Evolutionary conservation across 192 early-diverging fungal species (phyloP).

Genomic region (Obelidium mucronatum): DNA sequence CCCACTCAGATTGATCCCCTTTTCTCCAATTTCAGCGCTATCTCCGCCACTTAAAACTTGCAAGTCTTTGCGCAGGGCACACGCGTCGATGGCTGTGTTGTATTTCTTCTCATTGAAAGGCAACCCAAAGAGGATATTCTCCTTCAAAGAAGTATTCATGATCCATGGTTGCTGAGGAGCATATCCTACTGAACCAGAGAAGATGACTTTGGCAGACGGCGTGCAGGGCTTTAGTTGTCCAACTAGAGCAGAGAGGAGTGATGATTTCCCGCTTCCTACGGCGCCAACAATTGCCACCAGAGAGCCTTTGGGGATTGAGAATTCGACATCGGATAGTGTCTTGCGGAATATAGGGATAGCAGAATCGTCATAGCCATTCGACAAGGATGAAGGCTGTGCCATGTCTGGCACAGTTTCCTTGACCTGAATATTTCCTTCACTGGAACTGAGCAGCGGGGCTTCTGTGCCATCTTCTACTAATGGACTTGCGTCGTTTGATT

Average conservation of each 20-base stretch:
- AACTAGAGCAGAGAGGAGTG: slow-evolving; percentile 46
- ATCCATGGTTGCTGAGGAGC: slow-evolving; percentile 88
- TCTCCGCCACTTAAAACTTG: slow-evolving; percentile 71
- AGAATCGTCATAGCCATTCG: background rate
- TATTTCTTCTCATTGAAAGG: slow-evolving; percentile 69
- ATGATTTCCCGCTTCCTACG: slow-evolving; percentile 49
- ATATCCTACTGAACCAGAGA: slow-evolving; percentile 77
- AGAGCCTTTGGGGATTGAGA: slow-evolving; percentile 42
- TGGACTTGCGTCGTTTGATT: background rate
- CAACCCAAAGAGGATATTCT: slow-evolving; percentile 76
- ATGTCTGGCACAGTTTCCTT: background rate
- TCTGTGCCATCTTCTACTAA: background rate
- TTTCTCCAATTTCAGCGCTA: slow-evolving; percentile 61
- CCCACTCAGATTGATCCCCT: slow-evolving; percentile 60
- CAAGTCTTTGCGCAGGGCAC: slow-evolving; percentile 76
- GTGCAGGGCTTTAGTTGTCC: slow-evolving; percentile 43
- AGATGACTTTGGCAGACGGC: slow-evolving; percentile 53
- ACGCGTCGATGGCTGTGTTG: slow-evolving; percentile 67
- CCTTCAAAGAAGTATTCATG: slow-evolving; percentile 64
- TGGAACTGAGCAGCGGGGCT: background rate
- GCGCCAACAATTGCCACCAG: slow-evolving; percentile 67
- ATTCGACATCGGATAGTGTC: slow-evolving; percentile 33
- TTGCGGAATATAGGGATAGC: background rate
- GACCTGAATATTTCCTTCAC: background rate
- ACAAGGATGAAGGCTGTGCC: background rate